Evolutionary conservation across 441 rosid genomes (phyloP).

Genomic region (Erysimum cheiri): DNA sequence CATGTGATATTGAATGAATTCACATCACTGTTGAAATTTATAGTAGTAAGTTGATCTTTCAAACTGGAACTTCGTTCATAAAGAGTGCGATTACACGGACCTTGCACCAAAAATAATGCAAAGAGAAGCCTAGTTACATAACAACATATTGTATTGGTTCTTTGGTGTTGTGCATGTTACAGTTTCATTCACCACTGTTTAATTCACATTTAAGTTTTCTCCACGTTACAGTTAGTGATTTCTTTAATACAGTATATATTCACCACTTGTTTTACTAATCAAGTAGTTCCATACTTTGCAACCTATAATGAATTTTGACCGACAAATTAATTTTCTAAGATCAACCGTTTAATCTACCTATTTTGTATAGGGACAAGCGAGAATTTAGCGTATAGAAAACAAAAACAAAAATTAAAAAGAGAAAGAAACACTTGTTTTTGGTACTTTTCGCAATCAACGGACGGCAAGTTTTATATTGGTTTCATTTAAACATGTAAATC

Average conservation of each 20-base stretch:
- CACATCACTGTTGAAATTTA: neutral
- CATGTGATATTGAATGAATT: constrained; percentile 1
- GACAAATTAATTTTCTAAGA: neutral
- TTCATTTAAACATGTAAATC: constrained; percentile 2
- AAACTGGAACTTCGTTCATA: neutral
- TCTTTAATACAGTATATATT: neutral
- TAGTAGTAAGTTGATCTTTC: neutral
- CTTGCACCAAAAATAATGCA: neutral
- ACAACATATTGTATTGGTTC: neutral
- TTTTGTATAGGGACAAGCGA: neutral
- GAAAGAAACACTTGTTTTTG: neutral
- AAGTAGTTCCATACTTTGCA: neutral
- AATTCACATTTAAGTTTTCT: neutral
- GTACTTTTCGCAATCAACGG: constrained; percentile 12
- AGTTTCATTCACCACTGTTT: too few species aligned
- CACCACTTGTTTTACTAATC: neutral
- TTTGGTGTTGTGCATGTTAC: neutral
- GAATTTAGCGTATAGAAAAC: neutral
- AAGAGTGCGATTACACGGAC: neutral
- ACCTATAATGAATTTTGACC: neutral
- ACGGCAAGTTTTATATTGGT: neutral
- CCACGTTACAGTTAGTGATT: neutral
- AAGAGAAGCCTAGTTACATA: neutral
- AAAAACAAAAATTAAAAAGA: too few species aligned
- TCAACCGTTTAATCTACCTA: neutral